Conservation (phyloP, 2,329 filamentous ascomycete species). For the Trichoderma oligosporum region DNA sequence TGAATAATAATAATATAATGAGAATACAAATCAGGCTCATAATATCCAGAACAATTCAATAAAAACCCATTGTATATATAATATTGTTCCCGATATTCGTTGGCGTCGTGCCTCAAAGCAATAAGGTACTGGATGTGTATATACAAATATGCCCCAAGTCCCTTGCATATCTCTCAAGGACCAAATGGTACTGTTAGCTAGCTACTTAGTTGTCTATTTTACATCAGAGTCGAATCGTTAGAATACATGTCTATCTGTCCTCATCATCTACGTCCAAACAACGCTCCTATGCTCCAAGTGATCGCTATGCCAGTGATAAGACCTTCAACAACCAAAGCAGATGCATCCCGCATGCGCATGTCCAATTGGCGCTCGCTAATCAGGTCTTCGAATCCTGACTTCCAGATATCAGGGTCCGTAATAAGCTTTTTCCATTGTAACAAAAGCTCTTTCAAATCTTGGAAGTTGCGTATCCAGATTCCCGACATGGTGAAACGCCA, state of each 20-base stretch:
- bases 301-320: conserved; percentile 62
- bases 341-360: conserved; percentile 66
- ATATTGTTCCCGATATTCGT: no score
- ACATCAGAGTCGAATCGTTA: conserved; percentile 20
- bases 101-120: no score
- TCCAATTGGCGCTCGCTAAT: conserved; percentile 62
- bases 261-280: conserved; percentile 40
- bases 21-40: no score
- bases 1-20: no score
- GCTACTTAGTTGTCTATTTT: conserved; percentile 19
- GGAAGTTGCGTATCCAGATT: conserved; percentile 1
- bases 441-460: conserved; percentile 40
- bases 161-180: conserved; percentile 16
- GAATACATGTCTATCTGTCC: conserved; percentile 17
- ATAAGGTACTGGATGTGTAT: no score
- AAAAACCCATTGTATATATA: no score
- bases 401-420: conserved; percentile 44
- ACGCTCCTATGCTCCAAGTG: conserved; percentile 50
- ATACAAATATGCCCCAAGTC: no score
- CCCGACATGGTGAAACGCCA: conserved; percentile 12
- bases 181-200: conserved; percentile 14
- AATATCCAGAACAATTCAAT: no score
- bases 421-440: conserved; percentile 43
- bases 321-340: conserved; percentile 65
- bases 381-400: conserved; percentile 51